Percentiles rank a stretch among this genome's conserved stretches.
Evolutionary conservation across 2,329 filamentous ascomycete species (phyloP).

Genomic region (Xylaria sp.): DNA sequence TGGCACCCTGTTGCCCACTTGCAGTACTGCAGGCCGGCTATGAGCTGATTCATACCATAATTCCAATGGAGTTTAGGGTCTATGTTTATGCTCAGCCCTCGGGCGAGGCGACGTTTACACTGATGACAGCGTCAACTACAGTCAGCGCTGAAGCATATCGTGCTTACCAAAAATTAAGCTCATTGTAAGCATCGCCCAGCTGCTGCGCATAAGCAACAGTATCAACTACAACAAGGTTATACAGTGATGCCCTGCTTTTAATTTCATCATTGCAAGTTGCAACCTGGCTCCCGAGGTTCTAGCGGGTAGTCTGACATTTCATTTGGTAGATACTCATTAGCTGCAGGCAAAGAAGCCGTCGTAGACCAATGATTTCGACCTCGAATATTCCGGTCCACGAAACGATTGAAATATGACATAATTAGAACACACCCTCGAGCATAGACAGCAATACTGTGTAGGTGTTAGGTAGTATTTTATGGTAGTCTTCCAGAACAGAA

Average conservation of each 20-base stretch:
- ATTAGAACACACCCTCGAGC: neutral
- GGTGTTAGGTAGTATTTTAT: neutral
- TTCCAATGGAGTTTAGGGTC: neutral
- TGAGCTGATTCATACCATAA: neutral
- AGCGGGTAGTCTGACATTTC: neutral
- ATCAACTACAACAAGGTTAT: neutral
- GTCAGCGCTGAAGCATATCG: conserved; percentile 1
- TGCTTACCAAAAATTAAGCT: neutral
- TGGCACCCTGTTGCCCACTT: neutral
- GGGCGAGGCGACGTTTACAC: conserved; percentile 20
- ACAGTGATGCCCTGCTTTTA: conserved; percentile 5
- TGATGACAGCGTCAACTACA: conserved; percentile 18
- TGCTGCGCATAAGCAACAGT: neutral
- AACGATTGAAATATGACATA: neutral
- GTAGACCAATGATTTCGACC: neutral
- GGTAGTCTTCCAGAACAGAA: neutral
- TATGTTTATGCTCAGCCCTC: conserved; percentile 8
- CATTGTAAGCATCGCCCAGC: neutral
- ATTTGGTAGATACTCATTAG: conserved; percentile 1
- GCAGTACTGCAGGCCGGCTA: neutral
- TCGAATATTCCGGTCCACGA: neutral
- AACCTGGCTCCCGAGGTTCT: neutral
- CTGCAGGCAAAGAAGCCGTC: neutral
- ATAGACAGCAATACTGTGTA: neutral
- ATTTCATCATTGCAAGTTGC: neutral